Conservation (phyloP, 1,284 basidiomycete species). For the Leucoagaricus sp. region DNA sequence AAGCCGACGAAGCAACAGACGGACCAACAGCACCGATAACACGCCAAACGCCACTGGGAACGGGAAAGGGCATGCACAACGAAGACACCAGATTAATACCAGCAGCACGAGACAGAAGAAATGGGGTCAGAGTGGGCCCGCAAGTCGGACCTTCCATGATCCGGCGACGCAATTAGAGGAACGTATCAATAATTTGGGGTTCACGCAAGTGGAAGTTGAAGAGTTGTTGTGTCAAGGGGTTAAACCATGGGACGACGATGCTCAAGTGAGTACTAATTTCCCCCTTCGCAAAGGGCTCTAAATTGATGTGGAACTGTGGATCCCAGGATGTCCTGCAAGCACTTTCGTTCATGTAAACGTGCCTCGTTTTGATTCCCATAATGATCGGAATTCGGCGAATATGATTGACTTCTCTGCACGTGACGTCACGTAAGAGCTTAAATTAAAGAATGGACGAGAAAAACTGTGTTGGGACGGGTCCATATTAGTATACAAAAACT, state of each 20-base stretch:
- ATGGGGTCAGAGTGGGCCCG: background rate
- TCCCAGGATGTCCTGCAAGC: slow-evolving; percentile 7
- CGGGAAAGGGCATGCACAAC: too few relatives aligned
- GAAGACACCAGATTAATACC: background rate
- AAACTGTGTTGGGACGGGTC: too few relatives aligned
- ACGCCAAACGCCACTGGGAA: background rate
- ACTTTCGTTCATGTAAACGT: slow-evolving; percentile 2
- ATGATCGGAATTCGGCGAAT: background rate
- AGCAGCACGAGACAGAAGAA: background rate
- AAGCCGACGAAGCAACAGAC: slow-evolving; percentile 12
- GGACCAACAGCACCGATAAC: background rate
- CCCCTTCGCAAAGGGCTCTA: background rate
- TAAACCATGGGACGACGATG: slow-evolving; percentile 49
- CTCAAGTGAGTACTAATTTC: slow-evolving; percentile 30
- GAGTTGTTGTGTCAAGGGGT: slow-evolving; percentile 41
- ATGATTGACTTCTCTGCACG: background rate
- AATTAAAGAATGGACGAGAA: too few relatives aligned
- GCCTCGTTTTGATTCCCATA: too few relatives aligned
- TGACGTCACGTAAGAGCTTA: slow-evolving; percentile 2
- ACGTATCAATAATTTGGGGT: slow-evolving; percentile 25
- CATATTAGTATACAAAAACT: too few relatives aligned
- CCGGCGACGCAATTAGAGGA: background rate
- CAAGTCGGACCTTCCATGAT: background rate
- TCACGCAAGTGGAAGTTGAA: slow-evolving; percentile 35
- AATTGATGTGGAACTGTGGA: background rate